Evolutionary conservation across 2,329 filamentous ascomycete genomes (phyloP).

Genomic region (Plenodomus tracheiphilus): DNA sequence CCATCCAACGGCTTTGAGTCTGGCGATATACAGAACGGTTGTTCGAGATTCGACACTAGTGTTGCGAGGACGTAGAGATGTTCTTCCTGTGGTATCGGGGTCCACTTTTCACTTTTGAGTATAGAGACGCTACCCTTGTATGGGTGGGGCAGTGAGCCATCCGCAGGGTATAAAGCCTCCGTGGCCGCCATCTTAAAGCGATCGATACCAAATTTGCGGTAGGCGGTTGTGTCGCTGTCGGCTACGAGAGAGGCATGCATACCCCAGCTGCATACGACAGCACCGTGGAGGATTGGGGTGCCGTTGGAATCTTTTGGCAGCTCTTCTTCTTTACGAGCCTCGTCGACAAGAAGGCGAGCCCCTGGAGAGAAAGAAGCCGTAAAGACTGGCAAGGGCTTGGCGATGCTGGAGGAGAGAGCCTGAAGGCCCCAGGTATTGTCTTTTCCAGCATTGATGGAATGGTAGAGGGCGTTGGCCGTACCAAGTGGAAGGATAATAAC

Average conservation of each 20-base stretch:
- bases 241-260: slow-evolving; percentile 87
- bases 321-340: slow-evolving; percentile 49
- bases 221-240: slow-evolving; percentile 83
- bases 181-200: slow-evolving; percentile 85
- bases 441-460: slow-evolving; percentile 46
- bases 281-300: slow-evolving; percentile 60
- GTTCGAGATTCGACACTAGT: slow-evolving; percentile 79
- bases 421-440: slow-evolving; percentile 49
- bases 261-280: slow-evolving; percentile 87
- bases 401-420: slow-evolving; percentile 39
- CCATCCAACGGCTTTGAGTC: slow-evolving; percentile 70
- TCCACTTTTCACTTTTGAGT: slow-evolving; percentile 35
- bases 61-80: slow-evolving; percentile 80
- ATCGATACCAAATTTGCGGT: slow-evolving; percentile 74
- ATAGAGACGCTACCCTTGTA: slow-evolving; percentile 60
- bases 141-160: slow-evolving; percentile 57
- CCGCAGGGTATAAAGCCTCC: slow-evolving; percentile 66
- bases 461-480: slow-evolving; percentile 54
- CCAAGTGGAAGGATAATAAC: slow-evolving; percentile 60
- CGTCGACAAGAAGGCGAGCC: slow-evolving; percentile 47
- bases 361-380: slow-evolving; percentile 50
- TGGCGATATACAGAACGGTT: slow-evolving; percentile 80
- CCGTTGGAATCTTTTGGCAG: slow-evolving; percentile 28
- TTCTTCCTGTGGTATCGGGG: slow-evolving; percentile 46
- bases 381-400: slow-evolving; percentile 49